Evolutionary conservation across 148 eudicot genomes (phyloP).

Genomic region (Persicaria maculosa): DNA sequence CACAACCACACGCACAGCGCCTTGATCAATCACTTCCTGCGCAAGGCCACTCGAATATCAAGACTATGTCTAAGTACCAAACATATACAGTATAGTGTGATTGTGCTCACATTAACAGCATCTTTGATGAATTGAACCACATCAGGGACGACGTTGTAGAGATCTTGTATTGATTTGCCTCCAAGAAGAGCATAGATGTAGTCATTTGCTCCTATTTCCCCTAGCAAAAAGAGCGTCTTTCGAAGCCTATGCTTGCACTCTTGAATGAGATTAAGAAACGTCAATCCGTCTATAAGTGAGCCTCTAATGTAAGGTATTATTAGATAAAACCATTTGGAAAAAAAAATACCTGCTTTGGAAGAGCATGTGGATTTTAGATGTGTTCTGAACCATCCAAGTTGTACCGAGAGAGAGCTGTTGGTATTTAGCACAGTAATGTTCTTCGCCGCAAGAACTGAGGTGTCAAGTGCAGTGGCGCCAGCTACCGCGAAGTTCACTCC

Average conservation of each 20-base stretch:
- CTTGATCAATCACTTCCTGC: slow-evolving; percentile 8
- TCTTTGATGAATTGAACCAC: slow-evolving; percentile 1
- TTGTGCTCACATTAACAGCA: neutral
- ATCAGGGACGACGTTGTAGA: slow-evolving; percentile 13
- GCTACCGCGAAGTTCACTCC: slow-evolving; percentile 38
- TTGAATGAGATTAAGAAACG: neutral
- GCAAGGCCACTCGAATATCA: neutral
- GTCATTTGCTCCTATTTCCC: slow-evolving; percentile 21
- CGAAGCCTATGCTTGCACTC: slow-evolving; percentile 17
- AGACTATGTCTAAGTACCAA: no score
- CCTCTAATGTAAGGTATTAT: neutral
- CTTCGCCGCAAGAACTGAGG: slow-evolving; percentile 5
- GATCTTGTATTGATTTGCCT: slow-evolving; percentile 7
- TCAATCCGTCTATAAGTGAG: neutral
- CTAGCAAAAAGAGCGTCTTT: slow-evolving; percentile 16
- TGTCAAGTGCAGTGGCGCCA: slow-evolving; percentile 25
- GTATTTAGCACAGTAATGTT: neutral
- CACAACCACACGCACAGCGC: slow-evolving; percentile 16
- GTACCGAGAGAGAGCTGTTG: slow-evolving; percentile 19
- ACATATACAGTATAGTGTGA: neutral
- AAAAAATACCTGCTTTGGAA: slow-evolving; percentile 6
- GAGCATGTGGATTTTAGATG: slow-evolving; percentile 20
- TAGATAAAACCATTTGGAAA: neutral
- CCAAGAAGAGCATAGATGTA: slow-evolving; percentile 2
- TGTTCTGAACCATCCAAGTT: slow-evolving; percentile 31